Percentiles rank a stretch among this genome's conserved stretches.
These are phyloP conservation scores for Colletotrichum scovillei DNA, from an alignment of 2,329 filamentous ascomycete species.

Conservation along the genomic window DNA sequence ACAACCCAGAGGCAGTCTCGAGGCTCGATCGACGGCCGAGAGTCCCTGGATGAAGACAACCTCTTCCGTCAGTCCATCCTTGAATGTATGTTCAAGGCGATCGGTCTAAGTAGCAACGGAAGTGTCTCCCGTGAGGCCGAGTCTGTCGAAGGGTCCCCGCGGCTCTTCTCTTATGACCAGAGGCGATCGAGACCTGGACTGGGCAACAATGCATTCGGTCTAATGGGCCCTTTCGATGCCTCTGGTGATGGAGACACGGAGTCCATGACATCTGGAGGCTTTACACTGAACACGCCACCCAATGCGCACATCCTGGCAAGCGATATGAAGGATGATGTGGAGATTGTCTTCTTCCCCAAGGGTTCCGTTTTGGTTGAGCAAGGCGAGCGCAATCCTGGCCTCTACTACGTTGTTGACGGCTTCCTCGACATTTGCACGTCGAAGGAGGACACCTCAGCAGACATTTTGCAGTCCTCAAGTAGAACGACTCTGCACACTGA, in stretches of 20 bases:
- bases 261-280: constrained; percentile 79
- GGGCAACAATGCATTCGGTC: constrained; percentile 83
- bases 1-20: constrained; percentile 61
- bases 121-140: constrained; percentile 73
- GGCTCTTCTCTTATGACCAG: constrained; percentile 85
- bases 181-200: constrained; percentile 83
- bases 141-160: constrained; percentile 87
- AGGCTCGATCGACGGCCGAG: constrained; percentile 74
- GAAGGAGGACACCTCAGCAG: constrained; percentile 64
- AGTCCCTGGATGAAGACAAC: constrained; percentile 87
- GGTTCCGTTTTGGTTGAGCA: constrained; percentile 95
- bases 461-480: constrained; percentile 53
- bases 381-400: constrained; percentile 92
- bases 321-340: constrained; percentile 90
- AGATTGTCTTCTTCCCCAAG: constrained; percentile 97
- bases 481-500: constrained; percentile 43
- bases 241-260: constrained; percentile 87
- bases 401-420: constrained; percentile 98
- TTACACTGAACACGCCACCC: constrained; percentile 69
- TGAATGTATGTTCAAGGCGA: constrained; percentile 94
- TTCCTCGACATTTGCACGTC: constrained; percentile 96
- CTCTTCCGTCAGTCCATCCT: constrained; percentile 90
- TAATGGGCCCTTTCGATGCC: constrained; percentile 86
- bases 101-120: constrained; percentile 80
- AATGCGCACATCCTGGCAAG: constrained; percentile 76